Base-by-base conservation (phyloP, 805 yeast species). In the Jamesozyma lodderae region DNA sequence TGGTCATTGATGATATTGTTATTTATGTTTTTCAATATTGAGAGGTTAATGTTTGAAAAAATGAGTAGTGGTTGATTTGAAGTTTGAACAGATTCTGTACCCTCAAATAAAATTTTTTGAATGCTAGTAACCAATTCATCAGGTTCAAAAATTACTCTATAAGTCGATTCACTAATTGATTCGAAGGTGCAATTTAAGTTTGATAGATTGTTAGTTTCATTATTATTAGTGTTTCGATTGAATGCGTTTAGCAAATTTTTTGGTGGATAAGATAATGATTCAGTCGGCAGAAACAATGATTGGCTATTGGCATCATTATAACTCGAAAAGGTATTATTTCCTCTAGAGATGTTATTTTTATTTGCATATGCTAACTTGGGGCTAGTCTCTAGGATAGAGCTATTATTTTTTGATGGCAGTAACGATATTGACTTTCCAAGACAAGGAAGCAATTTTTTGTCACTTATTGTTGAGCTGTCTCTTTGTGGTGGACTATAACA, bases 111-210 rank as follows among this genome's bases (percentile, higher is more conserved):
- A 19, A 41, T 49, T 15, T 33, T 44, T 38, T 53, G 54, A 22
- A 58, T 46, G 33, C 47, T 51, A 15, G 45, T 40, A 2, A 55
- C 45, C 17, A 49, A 38, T 40, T 55, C 57, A 36, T 58, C 62
- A 3, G 63, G 60, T 23, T 47, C 48, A 28, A 58, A 52, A 9
- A 48, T 34, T 3, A 55, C 42, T 32, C 41, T 43, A 32, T 30
- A 38, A 1, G 30, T 19, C 4, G 40, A 31, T 11, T 39, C 40
- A 28, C 34, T 36, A 4, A 42, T 33, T 1, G 35, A 33, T 25
- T 53, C 53, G 6, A 45, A 33, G 6, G 41, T 41, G 19, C 26
- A 42, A 20, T 40, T 44, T n/a, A 48, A 30, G 13, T 20, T 35
- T 9, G 21, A 7, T 15, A 37, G 11, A 15, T 21, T 35, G 11